A percentile compares a stretch with the other conserved stretches of the same genome.
These are phyloP conservation scores for Pinus taeda DNA, from an alignment of 75 land plant species.

Conservation along the genomic window DNA sequence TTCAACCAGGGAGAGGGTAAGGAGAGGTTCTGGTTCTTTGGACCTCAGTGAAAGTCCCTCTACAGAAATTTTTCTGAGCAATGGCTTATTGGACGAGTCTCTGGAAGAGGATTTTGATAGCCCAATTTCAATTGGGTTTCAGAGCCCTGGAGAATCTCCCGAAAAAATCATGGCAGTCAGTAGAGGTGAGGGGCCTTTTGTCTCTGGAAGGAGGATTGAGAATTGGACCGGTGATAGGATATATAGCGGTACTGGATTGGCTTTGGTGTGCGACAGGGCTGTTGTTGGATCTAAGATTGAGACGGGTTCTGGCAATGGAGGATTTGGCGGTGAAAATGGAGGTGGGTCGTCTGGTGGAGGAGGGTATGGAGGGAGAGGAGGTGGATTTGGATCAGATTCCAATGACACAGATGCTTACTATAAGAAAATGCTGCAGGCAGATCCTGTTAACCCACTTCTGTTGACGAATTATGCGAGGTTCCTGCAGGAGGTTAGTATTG, in stretches of 20 bases:
- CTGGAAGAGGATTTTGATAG: not conserved
- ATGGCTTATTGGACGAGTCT: constrained; percentile 11
- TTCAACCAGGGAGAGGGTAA: not conserved
- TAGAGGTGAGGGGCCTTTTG: not conserved
- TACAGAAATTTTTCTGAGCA: not conserved
- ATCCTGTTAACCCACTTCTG: constrained; percentile 56
- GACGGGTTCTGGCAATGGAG: not conserved
- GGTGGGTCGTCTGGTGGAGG: constrained; percentile 4
- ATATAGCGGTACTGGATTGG: not conserved
- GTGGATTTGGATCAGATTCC: constrained; percentile 12
- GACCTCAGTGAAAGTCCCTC: not conserved
- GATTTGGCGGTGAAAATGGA: constrained; percentile 10
- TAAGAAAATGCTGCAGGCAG: constrained; percentile 49
- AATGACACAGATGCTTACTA: constrained; percentile 43
- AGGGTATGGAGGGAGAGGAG: constrained; percentile 17
- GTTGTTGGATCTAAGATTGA: not conserved
- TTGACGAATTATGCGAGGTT: constrained; percentile 59
- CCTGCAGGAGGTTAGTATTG: constrained; percentile 47
- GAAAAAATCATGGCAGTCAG: not conserved
- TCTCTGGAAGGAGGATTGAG: constrained; percentile 1
- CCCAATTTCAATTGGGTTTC: constrained; percentile 1
- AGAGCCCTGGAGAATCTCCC: not conserved
- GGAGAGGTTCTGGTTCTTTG: not conserved
- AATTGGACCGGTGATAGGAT: not conserved
- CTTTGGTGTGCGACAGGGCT: not conserved